Evolutionary conservation across 2,329 filamentous ascomycete genomes (phyloP).

Genomic region (Ceratocystis harringtonii): DNA sequence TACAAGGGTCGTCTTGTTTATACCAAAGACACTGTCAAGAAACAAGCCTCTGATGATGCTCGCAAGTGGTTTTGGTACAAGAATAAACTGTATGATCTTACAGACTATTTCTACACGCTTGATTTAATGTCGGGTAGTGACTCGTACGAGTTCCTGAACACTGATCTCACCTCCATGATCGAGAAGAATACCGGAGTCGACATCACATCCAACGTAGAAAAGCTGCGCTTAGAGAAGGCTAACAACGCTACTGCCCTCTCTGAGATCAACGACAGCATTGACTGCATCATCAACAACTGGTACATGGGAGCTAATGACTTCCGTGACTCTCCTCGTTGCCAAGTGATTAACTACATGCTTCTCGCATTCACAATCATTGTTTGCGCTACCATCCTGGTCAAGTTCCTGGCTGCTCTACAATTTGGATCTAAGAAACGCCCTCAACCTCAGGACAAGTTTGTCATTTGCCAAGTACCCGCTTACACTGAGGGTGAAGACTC

Average conservation of each 20-base stretch:
- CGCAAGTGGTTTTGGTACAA: conserved; percentile 71
- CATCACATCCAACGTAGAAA: conserved; percentile 51
- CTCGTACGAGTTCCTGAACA: conserved; percentile 58
- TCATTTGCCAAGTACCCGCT: conserved; percentile 94
- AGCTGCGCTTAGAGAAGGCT: conserved; percentile 32
- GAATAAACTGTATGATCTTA: conserved; percentile 70
- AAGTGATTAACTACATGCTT: conserved; percentile 82
- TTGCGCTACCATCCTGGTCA: conserved; percentile 62
- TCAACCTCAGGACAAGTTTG: conserved; percentile 89
- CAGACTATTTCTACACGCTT: conserved; percentile 74
- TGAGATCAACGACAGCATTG: conserved; percentile 49
- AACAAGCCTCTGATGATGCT: conserved; percentile 49
- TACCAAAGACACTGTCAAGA: conserved; percentile 41
- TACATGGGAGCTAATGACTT: conserved; percentile 78
- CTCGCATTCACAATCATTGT: conserved; percentile 76
- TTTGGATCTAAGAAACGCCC: conserved; percentile 85
- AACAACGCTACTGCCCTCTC: conserved; percentile 37
- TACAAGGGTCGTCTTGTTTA: conserved; percentile 79
- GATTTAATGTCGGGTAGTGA: conserved; percentile 38
- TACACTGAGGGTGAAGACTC: conserved; percentile 98
- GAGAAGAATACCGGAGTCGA: conserved; percentile 65
- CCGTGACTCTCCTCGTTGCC: conserved; percentile 57
- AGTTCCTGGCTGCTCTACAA: conserved; percentile 86
- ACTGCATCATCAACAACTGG: conserved; percentile 72
- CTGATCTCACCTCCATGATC: conserved; percentile 50